A percentile compares a stretch with the other conserved stretches of the same genome.
Evolutionary conservation across 352 stramenopile species (phyloP).

Genomic region (Phytophthora fragariaefolia): DNA sequence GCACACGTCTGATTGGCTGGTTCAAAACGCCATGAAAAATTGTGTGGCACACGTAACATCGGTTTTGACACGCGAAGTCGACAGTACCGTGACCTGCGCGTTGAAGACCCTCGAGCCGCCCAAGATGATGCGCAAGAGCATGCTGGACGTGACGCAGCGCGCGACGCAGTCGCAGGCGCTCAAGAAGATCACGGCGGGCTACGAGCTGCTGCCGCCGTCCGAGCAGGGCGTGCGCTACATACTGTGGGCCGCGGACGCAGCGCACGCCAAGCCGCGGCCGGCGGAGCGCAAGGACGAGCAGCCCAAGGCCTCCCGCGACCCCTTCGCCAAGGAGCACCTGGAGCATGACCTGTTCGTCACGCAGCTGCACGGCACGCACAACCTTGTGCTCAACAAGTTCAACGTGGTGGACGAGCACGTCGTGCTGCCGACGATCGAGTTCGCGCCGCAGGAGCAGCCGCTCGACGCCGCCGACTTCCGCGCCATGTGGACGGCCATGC

Average conservation of each 20-base stretch:
- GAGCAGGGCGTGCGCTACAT: constrained; percentile 53
- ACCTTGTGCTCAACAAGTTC: constrained; percentile 88
- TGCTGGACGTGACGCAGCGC: constrained; percentile 68
- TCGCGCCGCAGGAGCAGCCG: constrained; percentile 67
- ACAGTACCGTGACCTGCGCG: constrained; percentile 1
- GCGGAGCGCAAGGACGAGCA: constrained; percentile 4
- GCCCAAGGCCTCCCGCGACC: constrained; percentile 57
- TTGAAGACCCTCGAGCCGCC: neutral
- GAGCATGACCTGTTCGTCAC: constrained; percentile 75
- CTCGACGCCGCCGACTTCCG: constrained; percentile 59
- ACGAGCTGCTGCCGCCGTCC: constrained; percentile 56
- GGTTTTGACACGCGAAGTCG: neutral
- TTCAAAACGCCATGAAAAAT: too few relatives aligned
- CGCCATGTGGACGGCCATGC: constrained; percentile 80
- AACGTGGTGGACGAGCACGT: constrained; percentile 81
- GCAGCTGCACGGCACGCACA: constrained; percentile 72
- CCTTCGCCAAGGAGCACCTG: constrained; percentile 76
- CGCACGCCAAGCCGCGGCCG: constrained; percentile 50
- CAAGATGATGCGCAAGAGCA: constrained; percentile 61
- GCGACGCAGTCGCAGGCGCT: constrained; percentile 66
- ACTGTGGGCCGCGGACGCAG: constrained; percentile 54
- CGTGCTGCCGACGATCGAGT: constrained; percentile 78
- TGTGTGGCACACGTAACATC: constrained; percentile 6
- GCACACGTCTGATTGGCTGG: constrained; percentile 8
- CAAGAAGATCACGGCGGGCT: constrained; percentile 63